Conservation (phyloP, 2,329 filamentous ascomycete species). For the Phymatotrichopsis omnivora region DNA sequence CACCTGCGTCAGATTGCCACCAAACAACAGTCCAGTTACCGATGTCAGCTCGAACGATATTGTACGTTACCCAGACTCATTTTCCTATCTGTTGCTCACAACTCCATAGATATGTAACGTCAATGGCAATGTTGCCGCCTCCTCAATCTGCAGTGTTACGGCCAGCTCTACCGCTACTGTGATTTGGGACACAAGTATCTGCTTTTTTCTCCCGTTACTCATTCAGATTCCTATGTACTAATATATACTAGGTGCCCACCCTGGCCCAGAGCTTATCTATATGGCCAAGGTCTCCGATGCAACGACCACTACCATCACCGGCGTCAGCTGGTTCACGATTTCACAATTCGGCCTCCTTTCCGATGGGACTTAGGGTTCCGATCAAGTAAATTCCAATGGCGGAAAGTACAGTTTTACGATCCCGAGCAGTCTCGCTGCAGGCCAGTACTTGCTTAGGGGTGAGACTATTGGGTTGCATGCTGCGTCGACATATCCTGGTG, state of each 20-base stretch:
- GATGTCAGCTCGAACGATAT: slow-evolving; percentile 21
- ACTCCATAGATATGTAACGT: slow-evolving; percentile 21
- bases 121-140: slow-evolving; percentile 13
- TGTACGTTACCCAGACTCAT: slow-evolving; percentile 1
- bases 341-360: slow-evolving; percentile 30
- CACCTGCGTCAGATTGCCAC: slow-evolving; percentile 19
- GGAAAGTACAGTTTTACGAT: slow-evolving; percentile 33
- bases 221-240: neutral
- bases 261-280: slow-evolving; percentile 46
- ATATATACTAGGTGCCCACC: slow-evolving; percentile 40
- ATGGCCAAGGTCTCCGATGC: slow-evolving; percentile 44
- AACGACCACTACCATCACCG: slow-evolving; percentile 34
- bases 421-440: slow-evolving; percentile 28
- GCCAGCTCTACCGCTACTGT: slow-evolving; percentile 42
- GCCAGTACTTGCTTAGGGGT: slow-evolving; percentile 32
- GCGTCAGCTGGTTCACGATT: slow-evolving; percentile 30
- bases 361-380: slow-evolving; percentile 23
- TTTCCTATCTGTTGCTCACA: neutral
- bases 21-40: slow-evolving; percentile 21
- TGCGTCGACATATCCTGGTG: slow-evolving; percentile 20
- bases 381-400: slow-evolving; percentile 24
- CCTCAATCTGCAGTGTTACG: slow-evolving; percentile 11
- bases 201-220: neutral
- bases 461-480: slow-evolving; percentile 29
- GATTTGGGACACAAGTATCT: slow-evolving; percentile 42